Evolutionary conservation across 2,329 filamentous ascomycete species (phyloP).

Genomic region (Colletotrichum musae): DNA sequence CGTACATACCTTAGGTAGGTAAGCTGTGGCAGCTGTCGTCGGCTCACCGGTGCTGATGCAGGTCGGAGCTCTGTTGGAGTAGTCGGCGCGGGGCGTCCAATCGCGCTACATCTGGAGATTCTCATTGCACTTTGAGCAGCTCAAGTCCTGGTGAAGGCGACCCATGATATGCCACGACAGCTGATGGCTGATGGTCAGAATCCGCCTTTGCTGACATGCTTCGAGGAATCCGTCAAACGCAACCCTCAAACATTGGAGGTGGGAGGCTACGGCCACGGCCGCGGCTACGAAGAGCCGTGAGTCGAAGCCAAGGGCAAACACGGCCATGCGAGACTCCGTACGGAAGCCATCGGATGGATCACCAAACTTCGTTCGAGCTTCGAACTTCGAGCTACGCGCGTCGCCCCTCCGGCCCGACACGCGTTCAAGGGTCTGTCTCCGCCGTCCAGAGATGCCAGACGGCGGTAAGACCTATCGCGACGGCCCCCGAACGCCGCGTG

Average conservation of each 20-base stretch:
- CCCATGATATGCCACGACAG: not conserved
- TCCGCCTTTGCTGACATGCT: conserved; percentile 14
- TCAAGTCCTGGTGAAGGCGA: not conserved
- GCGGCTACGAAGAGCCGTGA: not conserved
- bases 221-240: conserved; percentile 25
- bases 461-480: conserved; percentile 4
- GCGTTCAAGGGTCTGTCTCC: not conserved
- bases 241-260: not conserved
- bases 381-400: not conserved
- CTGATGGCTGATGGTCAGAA: conserved; percentile 11
- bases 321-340: conserved; percentile 11
- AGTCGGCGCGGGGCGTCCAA: not conserved
- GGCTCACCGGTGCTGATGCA: conserved; percentile 16
- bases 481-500: conserved; percentile 15
- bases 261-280: not conserved
- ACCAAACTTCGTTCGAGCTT: not conserved
- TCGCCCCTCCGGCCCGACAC: conserved; percentile 1
- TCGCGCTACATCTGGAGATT: not conserved
- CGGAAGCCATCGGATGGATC: conserved; percentile 1
- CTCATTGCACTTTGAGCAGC: not conserved
- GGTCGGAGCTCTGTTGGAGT: not conserved
- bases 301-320: not conserved
- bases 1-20: too few relatives aligned
- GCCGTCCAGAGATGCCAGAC: not conserved
- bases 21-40: not conserved